phyloP scores from a whole-genome alignment of 129 eudicot species.

The Chrysanthemum makinoi region DNA sequence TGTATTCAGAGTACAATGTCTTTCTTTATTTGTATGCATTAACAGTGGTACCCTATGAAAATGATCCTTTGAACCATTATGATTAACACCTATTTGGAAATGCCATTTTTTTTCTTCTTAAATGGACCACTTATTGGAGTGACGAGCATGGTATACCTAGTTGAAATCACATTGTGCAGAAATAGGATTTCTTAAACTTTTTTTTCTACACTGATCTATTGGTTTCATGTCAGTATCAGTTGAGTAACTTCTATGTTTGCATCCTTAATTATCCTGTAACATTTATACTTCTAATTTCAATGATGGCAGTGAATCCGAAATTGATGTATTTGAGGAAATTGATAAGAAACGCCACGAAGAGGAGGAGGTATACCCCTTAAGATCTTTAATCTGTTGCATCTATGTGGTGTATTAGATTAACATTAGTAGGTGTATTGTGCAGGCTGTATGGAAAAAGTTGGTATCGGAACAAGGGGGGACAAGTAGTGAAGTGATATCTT shows the following conservation, averaged over 20 bases:
- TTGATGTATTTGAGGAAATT: slow-evolving; percentile 82
- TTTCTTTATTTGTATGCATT: too few relatives aligned
- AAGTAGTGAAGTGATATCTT: slow-evolving; percentile 45
- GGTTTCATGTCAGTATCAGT: slow-evolving; percentile 7
- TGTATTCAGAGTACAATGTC: too few relatives aligned
- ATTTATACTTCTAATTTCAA: slow-evolving; percentile 16
- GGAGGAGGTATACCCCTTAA: slow-evolving; percentile 62
- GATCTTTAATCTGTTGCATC: neutral
- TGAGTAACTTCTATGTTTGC: neutral
- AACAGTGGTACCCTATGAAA: too few relatives aligned
- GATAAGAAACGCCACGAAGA: slow-evolving; percentile 83
- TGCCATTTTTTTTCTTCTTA: neutral
- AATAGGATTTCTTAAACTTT: neutral
- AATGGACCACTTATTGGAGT: neutral
- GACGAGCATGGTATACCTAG: neutral
- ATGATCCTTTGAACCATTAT: too few relatives aligned
- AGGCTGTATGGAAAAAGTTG: slow-evolving; percentile 74
- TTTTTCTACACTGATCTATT: neutral
- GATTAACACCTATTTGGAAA: neutral
- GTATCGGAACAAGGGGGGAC: slow-evolving; percentile 40
- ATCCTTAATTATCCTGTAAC: slow-evolving; percentile 9
- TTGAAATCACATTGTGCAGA: neutral
- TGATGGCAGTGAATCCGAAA: slow-evolving; percentile 76
- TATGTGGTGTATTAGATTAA: slow-evolving; percentile 1
- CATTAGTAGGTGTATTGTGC: slow-evolving; percentile 24